Percentiles rank a stretch among this genome's conserved stretches.
Conservation (phyloP, 2,329 filamentous ascomycete genomes). For the Fusarium bulbicola region DNA sequence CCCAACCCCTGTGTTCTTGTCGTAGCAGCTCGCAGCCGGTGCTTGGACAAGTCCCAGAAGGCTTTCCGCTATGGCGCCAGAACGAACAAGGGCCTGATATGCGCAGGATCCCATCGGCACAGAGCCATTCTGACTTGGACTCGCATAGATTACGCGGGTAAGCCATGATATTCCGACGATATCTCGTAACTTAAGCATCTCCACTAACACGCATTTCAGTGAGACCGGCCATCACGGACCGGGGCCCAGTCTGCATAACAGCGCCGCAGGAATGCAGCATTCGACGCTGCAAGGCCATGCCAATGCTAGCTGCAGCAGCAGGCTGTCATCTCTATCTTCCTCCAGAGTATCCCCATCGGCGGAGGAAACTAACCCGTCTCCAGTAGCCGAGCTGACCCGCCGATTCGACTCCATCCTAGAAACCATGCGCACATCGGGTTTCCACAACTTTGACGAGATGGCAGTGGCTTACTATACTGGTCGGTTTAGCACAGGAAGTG, state of each 20-base stretch:
- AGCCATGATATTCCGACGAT: rapidly evolving
- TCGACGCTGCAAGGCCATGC: neutral
- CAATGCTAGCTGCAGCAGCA: neutral
- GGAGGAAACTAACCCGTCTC: neutral
- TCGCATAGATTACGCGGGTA: neutral
- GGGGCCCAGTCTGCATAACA: neutral
- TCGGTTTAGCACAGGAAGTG: neutral
- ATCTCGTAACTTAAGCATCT: neutral
- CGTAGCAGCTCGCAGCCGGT: neutral
- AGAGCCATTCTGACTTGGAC: neutral
- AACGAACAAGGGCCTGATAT: neutral
- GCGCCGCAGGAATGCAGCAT: neutral
- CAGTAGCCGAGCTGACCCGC: neutral
- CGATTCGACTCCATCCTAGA: neutral
- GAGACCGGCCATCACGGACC: neutral
- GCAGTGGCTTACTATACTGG: neutral
- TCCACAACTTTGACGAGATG: neutral
- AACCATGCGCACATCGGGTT: neutral
- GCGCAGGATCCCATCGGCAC: neutral
- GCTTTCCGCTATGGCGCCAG: neutral
- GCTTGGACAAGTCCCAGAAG: neutral
- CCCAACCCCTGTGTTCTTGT: neutral
- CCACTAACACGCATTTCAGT: neutral
- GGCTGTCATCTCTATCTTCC: neutral
- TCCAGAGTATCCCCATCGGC: neutral